Evolutionary conservation across 2,329 filamentous ascomycete species (phyloP), one percentile per base, ranked within the genome.

Genomic region (Curvularia hawaiiensis): DNA sequence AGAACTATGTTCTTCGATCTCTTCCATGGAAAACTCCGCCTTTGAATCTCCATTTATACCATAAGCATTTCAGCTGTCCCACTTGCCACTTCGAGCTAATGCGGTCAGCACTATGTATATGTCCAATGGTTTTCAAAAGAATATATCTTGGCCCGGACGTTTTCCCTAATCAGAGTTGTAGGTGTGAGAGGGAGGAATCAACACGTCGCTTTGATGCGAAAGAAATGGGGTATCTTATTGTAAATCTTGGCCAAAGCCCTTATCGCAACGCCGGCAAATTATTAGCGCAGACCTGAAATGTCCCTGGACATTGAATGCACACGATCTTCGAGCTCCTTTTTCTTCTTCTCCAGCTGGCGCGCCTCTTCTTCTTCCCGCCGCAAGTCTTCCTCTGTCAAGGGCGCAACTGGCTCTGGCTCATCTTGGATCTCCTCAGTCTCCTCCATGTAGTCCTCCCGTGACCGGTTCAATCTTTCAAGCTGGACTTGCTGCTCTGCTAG

Each of bases 401-500:
- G 72, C 16, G 62, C 46, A n/a, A 75, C 75, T 39, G 79, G 78
- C 38, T 76, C 74, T 24, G 78, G 76, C n/a, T 70, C 73, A 28
- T 72, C 75, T 22, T 75, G 76, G 7, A 64, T 68, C 1, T 79
- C 78, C 3, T 83, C 80, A 2, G 84, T 82, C 12, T 87, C 83
- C 1, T 84, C 83, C 1, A 84, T 82, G 39, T 86, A 71, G 30
- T 87, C 84, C 59, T 84, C 84, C 59, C 84, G 83, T 3, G 79
- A 79, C 20, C 78, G 75, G 65, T 92, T 92, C 83, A 94, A 88
- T 56, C 83, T 83, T 56, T 89, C 87, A 60, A 98, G 75, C 67
- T 92, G 86, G 57, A 86, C 84, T 11, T 86, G 83, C 78, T 97
- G 94, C 70, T 90, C 87, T 8, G 87, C 85, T 1, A 98, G 91